Evolutionary conservation across 257 asterid species (phyloP), one percentile per base, ranked within the genome.

Genomic region (Penstemon davidsonii): DNA sequence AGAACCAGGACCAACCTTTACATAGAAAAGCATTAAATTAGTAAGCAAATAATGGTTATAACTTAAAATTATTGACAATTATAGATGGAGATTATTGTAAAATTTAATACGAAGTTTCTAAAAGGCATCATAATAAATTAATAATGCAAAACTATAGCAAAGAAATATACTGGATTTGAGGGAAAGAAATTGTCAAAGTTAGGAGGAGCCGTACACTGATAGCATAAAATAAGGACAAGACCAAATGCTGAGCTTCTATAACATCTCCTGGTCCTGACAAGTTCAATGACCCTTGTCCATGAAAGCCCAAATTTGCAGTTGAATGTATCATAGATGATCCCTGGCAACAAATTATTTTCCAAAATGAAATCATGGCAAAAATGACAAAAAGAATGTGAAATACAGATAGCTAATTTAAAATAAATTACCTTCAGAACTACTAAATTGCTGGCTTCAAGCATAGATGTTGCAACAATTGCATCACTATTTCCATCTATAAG

Each of bases 231-330:
- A 88, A 79, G 77, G 97, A 91, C 71, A 91, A 69, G 76, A 91
- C 91, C 85, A 91, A 87, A 77, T 78, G 96, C 66, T 79, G 97
- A 68, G 97, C 97, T 79, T 87, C 97, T 81, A 91, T 88, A 75
- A 84, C 72, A 84, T 88, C 93, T 74, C 96, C 97, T 60, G 88
- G 79, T 69, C 96, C 97, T 54, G 97, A 67, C 82, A 91, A 80
- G 84, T 91, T 91, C 88, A 91, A 79, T 40, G 96, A 87, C 53
- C 97, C 97, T 85, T 91, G 96, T 72, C 97, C 97, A 67, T 87
- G 91, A 76, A 91, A 83, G 79, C 93, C 96, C 88, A 91, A 82
- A 83, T 88, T 84, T 52, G 91, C 90, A 79, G 88, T 91, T 70
- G 97, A 91, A 73, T 74, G 96, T 84, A 91, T 91, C 77, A 84